Evolutionary conservation across 345 rosid genomes (phyloP), one percentile per base, ranked within the genome.

Genomic region (Psidium friedrichsthalianum): DNA sequence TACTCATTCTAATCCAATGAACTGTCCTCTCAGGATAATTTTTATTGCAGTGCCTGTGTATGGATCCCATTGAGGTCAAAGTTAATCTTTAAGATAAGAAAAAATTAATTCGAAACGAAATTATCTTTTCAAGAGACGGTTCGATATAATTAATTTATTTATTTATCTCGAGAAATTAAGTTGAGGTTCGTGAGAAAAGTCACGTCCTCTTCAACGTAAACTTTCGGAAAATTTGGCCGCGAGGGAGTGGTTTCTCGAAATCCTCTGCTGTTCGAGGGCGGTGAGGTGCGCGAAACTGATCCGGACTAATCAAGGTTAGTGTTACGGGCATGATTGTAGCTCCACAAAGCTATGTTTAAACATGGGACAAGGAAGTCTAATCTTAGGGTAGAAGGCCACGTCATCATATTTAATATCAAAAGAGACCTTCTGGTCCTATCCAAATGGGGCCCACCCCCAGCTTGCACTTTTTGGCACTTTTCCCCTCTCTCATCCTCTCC

Each of bases 401-500:
- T 82, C 83, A 27, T 12, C n/a, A 18, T 51, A 74, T 84, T 74
- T 1, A 74, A 49, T 29, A 29, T 74, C 80, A 56, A 74, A 51
- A 64, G 82, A 6, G 76, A 51, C 40, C 47, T 85, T 82, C 85
- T 6, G 24, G 74, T 64, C 29, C 59, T 76, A 29, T 83, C 85
- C 82, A 56, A 76, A 27, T 51, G 82, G 82, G 76, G 36, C 29
- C 85, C 85, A 86, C 51, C 40, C 24, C 47, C 49, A 36, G 12
- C 32, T 69, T 86, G 83, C 85, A 1, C 83, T 56, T 86, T 74
- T 87, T 82, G 84, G 80, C 82, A 80, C 76, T 51, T 86, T 84
- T 74, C 82, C 90, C 53, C 64, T 56, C 85, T 11, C 56, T 6
- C n/a, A n/a, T n/a, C n/a, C n/a, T n/a, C n/a, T n/a, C n/a, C 22